Evolutionary conservation across 2,329 filamentous ascomycete genomes (phyloP).

Genomic region (Neophaeococcomyces mojaviensis): DNA sequence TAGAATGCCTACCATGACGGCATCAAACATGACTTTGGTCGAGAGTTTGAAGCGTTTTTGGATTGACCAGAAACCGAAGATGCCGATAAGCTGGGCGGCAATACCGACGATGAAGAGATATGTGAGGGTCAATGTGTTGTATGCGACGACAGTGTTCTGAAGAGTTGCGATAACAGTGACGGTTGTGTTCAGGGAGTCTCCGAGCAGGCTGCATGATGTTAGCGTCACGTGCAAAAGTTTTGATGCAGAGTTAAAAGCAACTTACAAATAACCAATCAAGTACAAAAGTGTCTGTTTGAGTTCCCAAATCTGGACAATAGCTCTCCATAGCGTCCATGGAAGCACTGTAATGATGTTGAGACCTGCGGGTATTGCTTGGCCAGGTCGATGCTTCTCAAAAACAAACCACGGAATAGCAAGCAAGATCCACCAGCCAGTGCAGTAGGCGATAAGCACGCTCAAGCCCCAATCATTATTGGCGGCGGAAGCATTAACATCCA

Average conservation of each 20-base stretch:
- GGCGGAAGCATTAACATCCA: slow-evolving; percentile 52
- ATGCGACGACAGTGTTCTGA: slow-evolving; percentile 58
- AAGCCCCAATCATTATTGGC: slow-evolving; percentile 61
- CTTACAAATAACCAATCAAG: slow-evolving; percentile 38
- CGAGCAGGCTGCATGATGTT: slow-evolving; percentile 57
- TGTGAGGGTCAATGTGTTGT: slow-evolving; percentile 57
- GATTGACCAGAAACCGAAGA: slow-evolving; percentile 54
- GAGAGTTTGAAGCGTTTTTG: slow-evolving; percentile 53
- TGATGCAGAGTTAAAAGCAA: background rate
- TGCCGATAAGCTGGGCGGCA: slow-evolving; percentile 54
- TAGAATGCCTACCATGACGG: slow-evolving; percentile 54
- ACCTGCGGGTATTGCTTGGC: slow-evolving; percentile 42
- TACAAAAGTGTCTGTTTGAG: slow-evolving; percentile 60
- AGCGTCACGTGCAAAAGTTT: background rate
- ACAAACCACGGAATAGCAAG: slow-evolving; percentile 61
- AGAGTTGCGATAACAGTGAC: slow-evolving; percentile 60
- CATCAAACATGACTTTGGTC: slow-evolving; percentile 63
- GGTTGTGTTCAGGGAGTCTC: slow-evolving; percentile 63
- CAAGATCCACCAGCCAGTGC: slow-evolving; percentile 56
- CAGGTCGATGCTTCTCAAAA: slow-evolving; percentile 56
- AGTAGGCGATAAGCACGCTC: slow-evolving; percentile 58
- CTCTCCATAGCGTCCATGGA: slow-evolving; percentile 54
- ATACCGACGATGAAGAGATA: slow-evolving; percentile 62
- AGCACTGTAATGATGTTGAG: slow-evolving; percentile 49
- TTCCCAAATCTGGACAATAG: slow-evolving; percentile 53